Percentiles rank a stretch among this genome's conserved stretches.
Conservation (phyloP, 2,329 filamentous ascomycete species). For the Cladosporium colombiae region DNA sequence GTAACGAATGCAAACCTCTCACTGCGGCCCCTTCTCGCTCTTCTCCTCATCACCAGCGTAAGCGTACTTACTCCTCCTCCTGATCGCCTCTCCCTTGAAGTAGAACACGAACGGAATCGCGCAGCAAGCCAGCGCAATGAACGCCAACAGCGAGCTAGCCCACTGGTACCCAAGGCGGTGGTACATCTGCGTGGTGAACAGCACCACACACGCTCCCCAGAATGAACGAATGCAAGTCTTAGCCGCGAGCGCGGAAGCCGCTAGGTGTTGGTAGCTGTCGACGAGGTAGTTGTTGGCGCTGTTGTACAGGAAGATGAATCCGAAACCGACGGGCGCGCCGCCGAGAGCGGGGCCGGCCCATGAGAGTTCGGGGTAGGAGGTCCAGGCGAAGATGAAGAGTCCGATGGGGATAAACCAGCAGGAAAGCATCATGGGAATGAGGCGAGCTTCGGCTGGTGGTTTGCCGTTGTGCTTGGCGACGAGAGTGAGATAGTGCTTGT, state of each 20-base stretch:
- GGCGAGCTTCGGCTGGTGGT: slow-evolving; percentile 52
- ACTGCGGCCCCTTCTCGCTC: slow-evolving; percentile 29
- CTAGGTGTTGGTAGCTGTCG: slow-evolving; percentile 48
- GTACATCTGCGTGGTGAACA: slow-evolving; percentile 42
- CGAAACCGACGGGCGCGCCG: slow-evolving; percentile 59
- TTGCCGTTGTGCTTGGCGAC: slow-evolving; percentile 40
- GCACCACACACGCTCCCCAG: slow-evolving; percentile 39
- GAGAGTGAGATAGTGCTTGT: slow-evolving; percentile 25
- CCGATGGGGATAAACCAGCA: slow-evolving; percentile 50
- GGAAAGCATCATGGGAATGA: slow-evolving; percentile 54
- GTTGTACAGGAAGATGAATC: slow-evolving; percentile 48
- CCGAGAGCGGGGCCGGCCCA: slow-evolving; percentile 51
- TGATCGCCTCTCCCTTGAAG: slow-evolving; percentile 32
- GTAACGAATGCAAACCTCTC: not conserved
- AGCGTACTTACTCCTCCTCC: slow-evolving; percentile 28
- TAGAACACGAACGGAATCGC: slow-evolving; percentile 36
- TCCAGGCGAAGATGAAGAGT: slow-evolving; percentile 58
- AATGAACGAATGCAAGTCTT: slow-evolving; percentile 43
- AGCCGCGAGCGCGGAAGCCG: slow-evolving; percentile 55
- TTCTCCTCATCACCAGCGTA: slow-evolving; percentile 57
- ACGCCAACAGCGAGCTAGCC: slow-evolving; percentile 49
- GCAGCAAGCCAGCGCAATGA: slow-evolving; percentile 63
- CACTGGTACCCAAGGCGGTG: slow-evolving; percentile 39
- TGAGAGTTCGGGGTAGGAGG: slow-evolving; percentile 45
- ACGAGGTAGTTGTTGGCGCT: slow-evolving; percentile 49